phyloP scores from a whole-genome alignment of 495 filamentous ascomycete genomes.

The Daldinia childiae region DNA sequence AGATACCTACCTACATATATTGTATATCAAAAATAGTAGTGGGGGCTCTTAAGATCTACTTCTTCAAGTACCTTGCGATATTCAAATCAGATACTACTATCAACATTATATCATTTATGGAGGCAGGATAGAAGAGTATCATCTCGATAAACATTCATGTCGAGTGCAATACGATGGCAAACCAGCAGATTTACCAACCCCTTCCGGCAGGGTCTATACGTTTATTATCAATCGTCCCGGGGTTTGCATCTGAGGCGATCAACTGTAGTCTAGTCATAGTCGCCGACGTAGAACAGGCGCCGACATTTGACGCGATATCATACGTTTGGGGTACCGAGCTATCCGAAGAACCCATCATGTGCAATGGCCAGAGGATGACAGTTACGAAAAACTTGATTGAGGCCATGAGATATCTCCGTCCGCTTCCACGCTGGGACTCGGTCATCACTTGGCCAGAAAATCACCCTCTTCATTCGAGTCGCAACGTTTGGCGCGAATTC shows the following conservation, averaged over 20 bases:
- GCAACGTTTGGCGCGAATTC: constrained; percentile 25
- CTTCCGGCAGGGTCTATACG: constrained; percentile 26
- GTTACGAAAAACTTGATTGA: constrained; percentile 32
- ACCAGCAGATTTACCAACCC: constrained; percentile 8
- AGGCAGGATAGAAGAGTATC: not conserved
- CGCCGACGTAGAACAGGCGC: constrained; percentile 19
- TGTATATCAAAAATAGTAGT: not conserved
- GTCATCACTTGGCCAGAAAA: constrained; percentile 24
- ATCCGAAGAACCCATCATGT: constrained; percentile 34
- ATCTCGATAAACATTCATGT: not conserved
- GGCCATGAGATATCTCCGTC: constrained; percentile 34
- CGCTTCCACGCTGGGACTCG: constrained; percentile 29
- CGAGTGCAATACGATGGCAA: constrained; percentile 7
- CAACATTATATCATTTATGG: not conserved
- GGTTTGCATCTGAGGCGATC: constrained; percentile 28
- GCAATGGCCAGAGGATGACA: constrained; percentile 30
- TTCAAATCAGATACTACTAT: not conserved
- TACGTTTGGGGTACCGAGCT: constrained; percentile 33
- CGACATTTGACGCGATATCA: constrained; percentile 31
- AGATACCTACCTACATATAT: too few relatives aligned
- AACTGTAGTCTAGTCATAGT: constrained; percentile 25
- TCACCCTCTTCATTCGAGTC: constrained; percentile 29
- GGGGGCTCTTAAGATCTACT: not conserved
- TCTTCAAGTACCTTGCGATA: not conserved
- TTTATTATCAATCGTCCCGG: constrained; percentile 27